Base-by-base conservation (phyloP, 106 monocot species). In the Acorus calamus region DNA sequence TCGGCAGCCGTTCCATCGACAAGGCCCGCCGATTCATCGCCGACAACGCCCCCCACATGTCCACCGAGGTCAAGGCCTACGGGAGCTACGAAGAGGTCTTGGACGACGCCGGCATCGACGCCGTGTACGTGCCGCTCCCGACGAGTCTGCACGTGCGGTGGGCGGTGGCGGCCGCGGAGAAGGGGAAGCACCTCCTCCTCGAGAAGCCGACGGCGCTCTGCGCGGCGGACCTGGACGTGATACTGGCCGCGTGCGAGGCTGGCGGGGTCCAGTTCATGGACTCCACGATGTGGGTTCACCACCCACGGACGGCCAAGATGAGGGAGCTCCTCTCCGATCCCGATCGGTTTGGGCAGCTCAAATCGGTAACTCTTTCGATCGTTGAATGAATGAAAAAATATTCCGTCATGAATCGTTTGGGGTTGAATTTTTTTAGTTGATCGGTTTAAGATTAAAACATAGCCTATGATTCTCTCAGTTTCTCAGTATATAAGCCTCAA, bases 111-210 rank as follows among this genome's bases (percentile, higher is more conserved):
- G 8, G 4, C 50, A 66, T 92, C 4, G 81, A 92, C 53, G 87
- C 81, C 57, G 86, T 86, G 42, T 87, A 84, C 72, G 10, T 86
- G 1, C 86, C 92, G 8, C 74, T 92, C 52, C 87, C 92, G 14
- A 92, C 92, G 44, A 81, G 83, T 63, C 81, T 81, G 43, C 86
- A 84, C 65, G 47, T 77, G 14, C 56, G 12, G 6, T 84, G 92
- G 86, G 81, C 81, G 10, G 63, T 79, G 9, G 76, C 76, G 13
- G 87, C 79, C 4, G 87, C 81, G 11, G 77, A 49, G 61, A 72
- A 69, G 53, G 69, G 78, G 56, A 84, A 87, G 77, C 87, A 92
- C 66, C 49, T 92, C 69, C 74, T 92, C 11, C 67, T 84, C 9
- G 86, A 86, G 86, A 91, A 86, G 70, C 90, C 90, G 3, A 55